Conservation (phyloP, 2,329 filamentous ascomycete genomes). For the Beauveria rudraprayagi region DNA sequence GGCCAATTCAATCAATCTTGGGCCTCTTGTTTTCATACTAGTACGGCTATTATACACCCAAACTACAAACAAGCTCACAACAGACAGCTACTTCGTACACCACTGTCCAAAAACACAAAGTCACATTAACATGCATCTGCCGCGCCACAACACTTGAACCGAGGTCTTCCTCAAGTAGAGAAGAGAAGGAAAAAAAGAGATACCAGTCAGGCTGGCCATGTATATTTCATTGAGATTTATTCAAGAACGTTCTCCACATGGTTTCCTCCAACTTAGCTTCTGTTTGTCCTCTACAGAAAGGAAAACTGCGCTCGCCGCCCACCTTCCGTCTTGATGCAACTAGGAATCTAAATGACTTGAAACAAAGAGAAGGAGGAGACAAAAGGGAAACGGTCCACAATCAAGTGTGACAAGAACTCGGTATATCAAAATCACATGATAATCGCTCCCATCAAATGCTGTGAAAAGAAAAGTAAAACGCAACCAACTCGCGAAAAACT, state of each 20-base stretch:
- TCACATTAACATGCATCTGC: background rate
- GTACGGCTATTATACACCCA: no score
- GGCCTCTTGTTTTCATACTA: no score
- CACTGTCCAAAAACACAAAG: no score
- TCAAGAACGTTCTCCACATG: background rate
- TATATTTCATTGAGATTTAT: background rate
- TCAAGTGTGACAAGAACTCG: no score
- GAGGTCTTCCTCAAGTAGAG: no score
- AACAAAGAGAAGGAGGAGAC: background rate
- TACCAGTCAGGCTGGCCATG: background rate
- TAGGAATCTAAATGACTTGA: background rate
- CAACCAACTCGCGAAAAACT: background rate
- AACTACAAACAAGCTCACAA: no score
- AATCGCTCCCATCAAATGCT: slow-evolving; percentile 1
- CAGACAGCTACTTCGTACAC: no score
- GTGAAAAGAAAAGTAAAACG: background rate
- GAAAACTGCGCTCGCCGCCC: background rate
- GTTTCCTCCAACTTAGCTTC: background rate
- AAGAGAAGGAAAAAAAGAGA: no score
- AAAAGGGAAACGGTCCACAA: background rate
- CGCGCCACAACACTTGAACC: no score
- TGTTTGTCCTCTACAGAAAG: background rate
- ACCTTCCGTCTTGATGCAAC: background rate
- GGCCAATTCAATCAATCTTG: no score
- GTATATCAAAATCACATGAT: background rate